Base-by-base conservation (phyloP, 148 eudicot species). In the Rhododendron vialii region DNA sequence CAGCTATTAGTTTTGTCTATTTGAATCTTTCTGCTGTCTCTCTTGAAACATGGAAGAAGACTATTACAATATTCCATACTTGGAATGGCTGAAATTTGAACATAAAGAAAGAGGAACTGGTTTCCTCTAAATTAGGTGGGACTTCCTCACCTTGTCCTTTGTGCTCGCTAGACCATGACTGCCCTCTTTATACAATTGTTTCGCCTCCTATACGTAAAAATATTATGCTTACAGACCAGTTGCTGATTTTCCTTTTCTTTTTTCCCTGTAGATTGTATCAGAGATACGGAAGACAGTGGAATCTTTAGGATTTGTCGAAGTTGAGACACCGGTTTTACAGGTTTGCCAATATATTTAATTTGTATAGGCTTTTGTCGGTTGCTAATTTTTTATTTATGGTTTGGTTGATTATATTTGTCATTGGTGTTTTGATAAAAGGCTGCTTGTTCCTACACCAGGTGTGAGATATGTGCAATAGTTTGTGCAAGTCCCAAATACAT, bases 281-380 rank as follows among this genome's bases (percentile, higher is more conserved):
- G 95, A 93, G 90, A 90, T 97, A 85, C 93, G 99, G 86, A 94
- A 91, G 92, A 90, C 98, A 4, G 96, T 97, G 53, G 99, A 95
- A 88, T 95, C 98, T 73, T 85, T 90, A 78, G 98, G 95, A 80
- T 97, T 93, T 90, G 65, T 97, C 84, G 99, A 94, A 89, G 93
- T 97, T 82, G 99, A 97, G 89, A 97, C 99, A 78, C 99, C 99
- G 55, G 98, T 97, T 86, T 91, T 97, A 82, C 99, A 97, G 99
- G 99, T 96, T 55, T 59, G 88, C 82, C 51, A 47, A 26, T 84
- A 28, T n/a, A 38, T 81, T 81, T 88, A 50, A 82, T 35, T 24
- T 35, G n/a, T 88, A 33, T n/a, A 7, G 51, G 24, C 15, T 65
- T 48, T 0, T 61, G 24, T 47, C 24, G 13, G 45, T 36, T 41